Evolutionary conservation across 257 asterid species (phyloP), one percentile per base, ranked within the genome.

Genomic region (Petunia secreta): DNA sequence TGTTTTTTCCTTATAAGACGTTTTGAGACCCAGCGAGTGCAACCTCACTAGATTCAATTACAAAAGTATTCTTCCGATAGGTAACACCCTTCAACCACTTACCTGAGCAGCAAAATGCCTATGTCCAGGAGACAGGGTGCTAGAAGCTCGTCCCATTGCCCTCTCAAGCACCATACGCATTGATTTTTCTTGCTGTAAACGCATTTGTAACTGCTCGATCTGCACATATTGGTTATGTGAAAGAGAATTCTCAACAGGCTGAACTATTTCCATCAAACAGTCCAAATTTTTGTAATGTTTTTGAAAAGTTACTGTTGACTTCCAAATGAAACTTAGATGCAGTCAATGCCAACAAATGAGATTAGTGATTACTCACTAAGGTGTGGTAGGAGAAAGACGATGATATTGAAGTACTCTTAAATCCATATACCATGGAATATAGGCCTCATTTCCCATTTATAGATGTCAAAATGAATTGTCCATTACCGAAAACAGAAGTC

Each of bases 81-180:
- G 39, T 16, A 16, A 68, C 16, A 3, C 10, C 8, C 8, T 68
- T 40, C 39, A 44, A 68, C 36, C 55, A 68, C 40, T 44, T 44
- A 90, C 94, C 87, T 87, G 90, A 57, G 90, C 83, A 63, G 94
- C 84, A 87, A 90, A 80, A 85, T 90, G 90, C 77, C 78, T 86
- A 81, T 90, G 94, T 68, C 94, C 92, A 43, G 94, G 94, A 80
- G 94, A 90, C 40, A 90, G 80, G 0, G 91, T 88, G 83, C 94
- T 90, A 58, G 94, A 90, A 80, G 92, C 89, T 83, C 92, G 83
- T 50, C 94, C 94, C 87, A 90, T 90, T 68, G 92, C 92, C 87
- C 89, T 84, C 84, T 90, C 92, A 67, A 90, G 94, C 81, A 88
- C 87, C 89, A 77, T 78, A 6, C 92, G 89, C 92, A 88, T 85